Percentiles rank a stretch among this genome's conserved stretches.
Evolutionary conservation across 2,329 filamentous ascomycete species (phyloP).

Genomic region (Sodiomyces alkalinus): DNA sequence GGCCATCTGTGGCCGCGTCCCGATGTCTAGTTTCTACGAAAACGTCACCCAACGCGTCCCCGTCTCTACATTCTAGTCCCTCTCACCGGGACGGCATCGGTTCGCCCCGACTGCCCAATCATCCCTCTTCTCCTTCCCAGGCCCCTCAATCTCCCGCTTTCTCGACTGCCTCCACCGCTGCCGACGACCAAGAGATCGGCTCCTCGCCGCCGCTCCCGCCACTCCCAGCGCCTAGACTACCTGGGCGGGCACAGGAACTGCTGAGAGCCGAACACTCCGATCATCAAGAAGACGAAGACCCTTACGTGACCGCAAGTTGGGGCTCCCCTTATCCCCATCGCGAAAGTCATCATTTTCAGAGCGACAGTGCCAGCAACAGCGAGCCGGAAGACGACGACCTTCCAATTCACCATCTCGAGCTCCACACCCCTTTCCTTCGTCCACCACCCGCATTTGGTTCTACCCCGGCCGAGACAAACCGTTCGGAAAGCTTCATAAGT

Average conservation of each 20-base stretch:
- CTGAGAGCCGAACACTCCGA: conserved; percentile 36
- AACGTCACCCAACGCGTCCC: conserved; percentile 39
- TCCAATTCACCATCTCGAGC: conserved; percentile 44
- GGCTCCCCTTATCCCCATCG: conserved; percentile 74
- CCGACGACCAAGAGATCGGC: conserved; percentile 36
- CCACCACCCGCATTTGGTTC: conserved; percentile 34
- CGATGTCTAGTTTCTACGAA: conserved; percentile 25
- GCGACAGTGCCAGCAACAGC: conserved; percentile 40
- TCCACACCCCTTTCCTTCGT: conserved; percentile 47
- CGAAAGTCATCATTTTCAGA: conserved; percentile 32
- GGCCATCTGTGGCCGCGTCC: conserved; percentile 1
- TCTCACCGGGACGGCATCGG: conserved; percentile 41
- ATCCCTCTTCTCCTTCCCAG: too few species aligned
- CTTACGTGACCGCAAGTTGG: conserved; percentile 66
- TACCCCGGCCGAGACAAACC: conserved; percentile 21
- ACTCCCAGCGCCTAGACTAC: conserved; percentile 41
- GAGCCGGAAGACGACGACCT: conserved; percentile 41
- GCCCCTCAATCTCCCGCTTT: conserved; percentile 42
- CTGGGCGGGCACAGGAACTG: conserved; percentile 37
- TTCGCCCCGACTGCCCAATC: conserved; percentile 20
- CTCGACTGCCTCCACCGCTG: conserved; percentile 46
- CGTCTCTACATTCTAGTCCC: conserved; percentile 41
- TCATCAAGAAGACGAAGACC: conserved; percentile 18
- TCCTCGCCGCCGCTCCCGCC: conserved; percentile 43
- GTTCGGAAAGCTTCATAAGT: conserved; percentile 23